Base-by-base conservation (phyloP, 2,329 filamentous ascomycete genomes). In the Lomentospora prolificans region DNA sequence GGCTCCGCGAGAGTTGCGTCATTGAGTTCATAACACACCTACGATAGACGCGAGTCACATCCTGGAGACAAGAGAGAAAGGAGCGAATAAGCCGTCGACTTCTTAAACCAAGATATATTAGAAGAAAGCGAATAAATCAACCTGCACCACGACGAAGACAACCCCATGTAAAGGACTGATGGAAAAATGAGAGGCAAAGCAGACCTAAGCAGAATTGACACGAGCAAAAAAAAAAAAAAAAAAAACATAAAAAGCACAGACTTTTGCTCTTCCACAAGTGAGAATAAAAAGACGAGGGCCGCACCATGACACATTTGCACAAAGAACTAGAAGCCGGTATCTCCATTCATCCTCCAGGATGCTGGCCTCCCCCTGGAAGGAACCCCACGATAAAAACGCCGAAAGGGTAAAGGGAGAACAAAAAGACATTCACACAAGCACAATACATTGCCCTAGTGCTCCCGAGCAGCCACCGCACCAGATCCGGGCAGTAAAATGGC, bases 271-370 rank as follows among this genome's bases (percentile, higher is more conserved):
- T 50, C 27, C 30, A 12, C 10, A 19, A 8, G 10, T 17, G n/a
- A 19, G 46, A 31, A 51, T n/a, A 50, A 39, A 44, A 52, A 22
- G 10, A n/a, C 17, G 17, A 53, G 33, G 12, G 7, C 30, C n/a
- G 17, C 24, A 44, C 39, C 30, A 53, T 22, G 31, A 51, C 7
- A 31, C n/a, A 27, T 12, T 22, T 28, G 30, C 8, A 30, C 9
- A 33, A 31, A 48, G 25, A 53, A 48, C n/a, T 41, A 46, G 3
- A 17, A 8, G n/a, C 17, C 17, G 17, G 10, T 27, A 25, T 9
- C 9, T 25, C 51, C 31, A 36, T 36, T 30, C 52, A 54, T 25
- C 44, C 44, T 25, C 44, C 44, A 48, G 44, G 44, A 48, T 48
- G 44, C 44, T 48, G 44, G 22, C 44, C 44, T 48, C 44, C 44